A percentile compares a stretch with the other conserved stretches of the same genome.
Evolutionary conservation across 2,329 filamentous ascomycete species (phyloP).

Genomic region (Clonostachys sp.): DNA sequence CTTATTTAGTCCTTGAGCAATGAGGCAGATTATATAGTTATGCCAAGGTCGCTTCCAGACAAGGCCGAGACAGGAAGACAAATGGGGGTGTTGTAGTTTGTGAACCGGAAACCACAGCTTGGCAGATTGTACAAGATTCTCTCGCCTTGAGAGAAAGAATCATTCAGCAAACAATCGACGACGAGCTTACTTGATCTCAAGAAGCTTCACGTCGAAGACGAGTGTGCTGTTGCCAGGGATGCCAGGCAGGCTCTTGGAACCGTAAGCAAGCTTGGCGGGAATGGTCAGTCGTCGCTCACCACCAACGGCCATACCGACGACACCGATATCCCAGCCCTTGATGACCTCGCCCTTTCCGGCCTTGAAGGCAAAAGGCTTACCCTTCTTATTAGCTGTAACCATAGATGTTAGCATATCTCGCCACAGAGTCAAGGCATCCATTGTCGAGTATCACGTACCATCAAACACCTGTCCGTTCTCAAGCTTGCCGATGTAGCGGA

Average conservation of each 20-base stretch:
- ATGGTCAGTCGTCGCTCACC: conserved; percentile 92
- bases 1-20: neutral
- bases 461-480: conserved; percentile 94
- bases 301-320: conserved; percentile 87
- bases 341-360: conserved; percentile 93
- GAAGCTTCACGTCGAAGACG: conserved; percentile 85
- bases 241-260: conserved; percentile 73
- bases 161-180: neutral
- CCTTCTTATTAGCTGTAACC: conserved; percentile 87
- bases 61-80: no score
- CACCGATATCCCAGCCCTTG: conserved; percentile 96
- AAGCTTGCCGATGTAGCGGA: conserved; percentile 98
- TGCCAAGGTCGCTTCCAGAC: no score
- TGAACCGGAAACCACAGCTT: no score
- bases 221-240: conserved; percentile 91
- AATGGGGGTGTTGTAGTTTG: no score
- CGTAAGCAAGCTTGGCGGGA: conserved; percentile 83
- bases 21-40: neutral
- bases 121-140: no score
- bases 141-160: no score
- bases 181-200: conserved; percentile 70
- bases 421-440: conserved; percentile 25
- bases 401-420: conserved; percentile 11
- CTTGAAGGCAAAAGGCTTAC: conserved; percentile 95
- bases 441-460: conserved; percentile 55